A percentile compares a stretch with the other conserved stretches of the same genome.
Conservation (phyloP, 805 yeast genomes). For the Dipodascopsis tothii region DNA sequence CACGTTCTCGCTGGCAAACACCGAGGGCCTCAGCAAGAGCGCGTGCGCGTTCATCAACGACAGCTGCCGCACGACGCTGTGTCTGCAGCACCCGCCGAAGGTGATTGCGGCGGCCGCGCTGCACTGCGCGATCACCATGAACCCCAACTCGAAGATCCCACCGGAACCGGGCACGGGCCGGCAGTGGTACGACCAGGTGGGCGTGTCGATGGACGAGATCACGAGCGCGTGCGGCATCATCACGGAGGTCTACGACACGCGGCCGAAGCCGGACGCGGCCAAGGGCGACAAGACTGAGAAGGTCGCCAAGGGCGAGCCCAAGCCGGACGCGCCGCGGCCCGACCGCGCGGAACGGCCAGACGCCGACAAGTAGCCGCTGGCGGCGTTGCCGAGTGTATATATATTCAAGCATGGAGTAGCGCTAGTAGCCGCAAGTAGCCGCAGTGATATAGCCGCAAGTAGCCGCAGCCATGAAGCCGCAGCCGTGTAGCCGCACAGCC, state of each 20-base stretch:
- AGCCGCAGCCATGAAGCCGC: too few relatives aligned
- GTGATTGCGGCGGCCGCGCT: constrained; percentile 36
- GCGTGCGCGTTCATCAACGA: constrained; percentile 37
- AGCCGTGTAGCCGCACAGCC: too few relatives aligned
- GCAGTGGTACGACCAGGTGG: constrained; percentile 21
- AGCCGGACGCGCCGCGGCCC: too few relatives aligned
- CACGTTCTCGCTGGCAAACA: constrained; percentile 19
- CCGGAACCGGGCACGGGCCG: constrained; percentile 1
- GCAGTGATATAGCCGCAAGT: too few relatives aligned
- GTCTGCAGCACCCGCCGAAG: constrained; percentile 29
- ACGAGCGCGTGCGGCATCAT: constrained; percentile 21
- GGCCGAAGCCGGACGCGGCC: too few relatives aligned
- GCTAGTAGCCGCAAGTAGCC: too few relatives aligned
- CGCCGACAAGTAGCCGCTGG: too few relatives aligned
- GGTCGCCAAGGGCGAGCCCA: too few relatives aligned
- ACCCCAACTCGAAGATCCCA: background rate
- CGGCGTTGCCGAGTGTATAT: too few relatives aligned
- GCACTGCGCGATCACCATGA: constrained; percentile 29
- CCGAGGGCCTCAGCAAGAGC: constrained; percentile 25
- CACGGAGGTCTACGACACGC: constrained; percentile 24
- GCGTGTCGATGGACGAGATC: constrained; percentile 16
- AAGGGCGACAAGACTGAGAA: too few relatives aligned
- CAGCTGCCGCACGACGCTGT: constrained; percentile 33
- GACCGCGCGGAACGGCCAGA: too few relatives aligned
- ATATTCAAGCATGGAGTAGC: too few relatives aligned